Conservation (phyloP, 768 basidiomycete species). For the Tylopilus rubrobrunneus region DNA sequence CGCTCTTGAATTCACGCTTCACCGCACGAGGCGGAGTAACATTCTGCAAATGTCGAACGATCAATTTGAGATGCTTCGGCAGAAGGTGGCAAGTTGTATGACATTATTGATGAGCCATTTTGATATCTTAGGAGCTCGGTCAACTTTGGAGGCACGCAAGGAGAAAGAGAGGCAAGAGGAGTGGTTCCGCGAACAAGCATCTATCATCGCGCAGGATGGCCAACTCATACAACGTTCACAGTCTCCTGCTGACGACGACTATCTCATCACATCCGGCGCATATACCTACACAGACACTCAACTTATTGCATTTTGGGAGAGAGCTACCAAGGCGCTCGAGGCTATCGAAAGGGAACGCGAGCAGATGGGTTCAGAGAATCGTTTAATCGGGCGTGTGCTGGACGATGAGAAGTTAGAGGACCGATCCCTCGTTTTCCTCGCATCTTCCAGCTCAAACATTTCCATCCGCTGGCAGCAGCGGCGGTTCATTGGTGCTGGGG, state of each 20-base stretch:
- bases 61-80: slow-evolving; percentile 86
- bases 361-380: slow-evolving; percentile 61
- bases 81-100: slow-evolving; percentile 94
- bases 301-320: slow-evolving; percentile 75
- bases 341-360: slow-evolving; percentile 65
- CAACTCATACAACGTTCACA: slow-evolving; percentile 45
- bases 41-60: slow-evolving; percentile 85
- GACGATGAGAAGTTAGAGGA: slow-evolving; percentile 94
- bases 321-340: slow-evolving; percentile 52
- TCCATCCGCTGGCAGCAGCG: slow-evolving; percentile 98
- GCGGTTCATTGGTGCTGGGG: slow-evolving; percentile 96
- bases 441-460: slow-evolving; percentile 93
- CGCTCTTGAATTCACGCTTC: slow-evolving; percentile 88
- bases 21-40: slow-evolving; percentile 81
- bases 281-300: slow-evolving; percentile 56
- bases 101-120: slow-evolving; percentile 96
- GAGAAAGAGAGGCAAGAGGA: slow-evolving; percentile 86
- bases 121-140: slow-evolving; percentile 94
- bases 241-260: slow-evolving; percentile 36
- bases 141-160: slow-evolving; percentile 79
- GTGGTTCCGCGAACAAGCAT: slow-evolving; percentile 50
- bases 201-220: slow-evolving; percentile 41
- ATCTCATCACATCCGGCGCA: slow-evolving; percentile 22
- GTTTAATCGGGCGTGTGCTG: slow-evolving; percentile 84
- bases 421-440: slow-evolving; percentile 88